Percentiles rank a stretch among this genome's conserved stretches.
Evolutionary conservation across 1,284 basidiomycete genomes (phyloP).

Genomic region (Erythrobasidium hasegawianum): DNA sequence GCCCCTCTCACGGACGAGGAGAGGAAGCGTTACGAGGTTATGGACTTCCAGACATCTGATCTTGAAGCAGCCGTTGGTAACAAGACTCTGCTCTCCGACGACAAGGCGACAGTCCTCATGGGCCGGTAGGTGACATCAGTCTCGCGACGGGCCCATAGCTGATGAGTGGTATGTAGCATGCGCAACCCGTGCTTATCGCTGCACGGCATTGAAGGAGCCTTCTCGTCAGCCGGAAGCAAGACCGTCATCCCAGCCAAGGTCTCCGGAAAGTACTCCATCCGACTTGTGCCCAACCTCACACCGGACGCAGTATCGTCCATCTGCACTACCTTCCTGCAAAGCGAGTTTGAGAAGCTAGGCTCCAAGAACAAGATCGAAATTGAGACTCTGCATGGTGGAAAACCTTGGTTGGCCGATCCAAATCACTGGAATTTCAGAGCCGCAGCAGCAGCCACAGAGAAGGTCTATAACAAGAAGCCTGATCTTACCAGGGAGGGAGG

Average conservation of each 20-base stretch:
- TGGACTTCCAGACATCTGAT: conserved; percentile 65
- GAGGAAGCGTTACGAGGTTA: conserved; percentile 65
- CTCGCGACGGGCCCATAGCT: background rate
- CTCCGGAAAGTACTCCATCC: conserved; percentile 85
- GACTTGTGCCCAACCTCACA: conserved; percentile 84
- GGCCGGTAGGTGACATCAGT: conserved; percentile 54
- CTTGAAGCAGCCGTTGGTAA: conserved; percentile 77
- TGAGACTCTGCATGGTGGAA: conserved; percentile 73
- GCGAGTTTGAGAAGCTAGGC: conserved; percentile 76
- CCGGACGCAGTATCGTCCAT: conserved; percentile 66
- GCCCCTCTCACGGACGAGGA: conserved; percentile 72
- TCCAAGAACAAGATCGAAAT: conserved; percentile 72
- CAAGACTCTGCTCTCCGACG: conserved; percentile 67
- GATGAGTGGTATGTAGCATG: conserved; percentile 6
- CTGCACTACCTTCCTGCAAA: conserved; percentile 64
- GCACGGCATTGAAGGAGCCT: conserved; percentile 96
- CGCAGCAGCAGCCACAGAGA: conserved; percentile 76
- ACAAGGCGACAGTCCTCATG: conserved; percentile 84
- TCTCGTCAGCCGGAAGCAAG: conserved; percentile 57
- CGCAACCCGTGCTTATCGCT: conserved; percentile 77
- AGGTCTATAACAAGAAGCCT: conserved; percentile 74
- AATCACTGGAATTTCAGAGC: conserved; percentile 94
- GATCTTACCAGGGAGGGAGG: conserved; percentile 92
- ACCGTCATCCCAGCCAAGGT: conserved; percentile 93
- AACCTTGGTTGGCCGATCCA: conserved; percentile 78